Evolutionary conservation across 768 basidiomycete genomes (phyloP), one percentile per base, ranked within the genome.

Genomic region (Mrakia gelida): DNA sequence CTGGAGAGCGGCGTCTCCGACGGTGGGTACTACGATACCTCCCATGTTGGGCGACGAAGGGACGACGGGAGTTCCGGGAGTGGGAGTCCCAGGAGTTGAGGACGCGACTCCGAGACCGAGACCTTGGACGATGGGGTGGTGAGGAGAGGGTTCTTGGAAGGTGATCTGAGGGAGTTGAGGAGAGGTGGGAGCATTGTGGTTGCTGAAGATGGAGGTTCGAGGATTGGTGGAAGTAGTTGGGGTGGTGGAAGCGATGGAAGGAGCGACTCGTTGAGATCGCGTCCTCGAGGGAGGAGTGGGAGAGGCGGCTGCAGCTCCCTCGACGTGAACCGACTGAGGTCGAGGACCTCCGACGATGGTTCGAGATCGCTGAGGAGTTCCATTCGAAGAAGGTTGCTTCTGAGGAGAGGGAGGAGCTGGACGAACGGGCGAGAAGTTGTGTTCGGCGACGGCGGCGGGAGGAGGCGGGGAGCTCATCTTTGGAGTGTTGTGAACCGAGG

Each of bases 81-180:
- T 21, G n/a, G 71, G 71, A 28, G 71, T 52, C 3, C 28, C n/a
- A 18, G 32, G 28, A 41, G 34, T 6, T 1, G 68, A 23, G 23
- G 68, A 21, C 8, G 21, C 21, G 28, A 71, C 71, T 26, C 43
- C 71, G 26, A 71, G 28, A 18, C 71, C 71, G 45, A 71, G 49
- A 10, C 71, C 71, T 7, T 71, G 71, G 23, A 71, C 30, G 62
- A 63, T 28, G 61, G 61, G 30, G 62, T 28, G 62, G 16, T 34
- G 32, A 45, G 71, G 71, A 10, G 71, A 45, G 16, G 71, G 71
- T 52, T 71, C 38, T 9, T 71, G 71, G n/a, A 71, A 54, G n/a
- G 71, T 54, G 49, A 71, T 71, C 71, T 71, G 71, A 26, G 71
- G 71, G 23, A n/a, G 62, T 16, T 63, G 71, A 72, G 43, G 41